These are phyloP conservation scores for Calonectria pseudoreteaudii DNA, from an alignment of 2,329 filamentous ascomycete genomes.

Conservation along the genomic window DNA sequence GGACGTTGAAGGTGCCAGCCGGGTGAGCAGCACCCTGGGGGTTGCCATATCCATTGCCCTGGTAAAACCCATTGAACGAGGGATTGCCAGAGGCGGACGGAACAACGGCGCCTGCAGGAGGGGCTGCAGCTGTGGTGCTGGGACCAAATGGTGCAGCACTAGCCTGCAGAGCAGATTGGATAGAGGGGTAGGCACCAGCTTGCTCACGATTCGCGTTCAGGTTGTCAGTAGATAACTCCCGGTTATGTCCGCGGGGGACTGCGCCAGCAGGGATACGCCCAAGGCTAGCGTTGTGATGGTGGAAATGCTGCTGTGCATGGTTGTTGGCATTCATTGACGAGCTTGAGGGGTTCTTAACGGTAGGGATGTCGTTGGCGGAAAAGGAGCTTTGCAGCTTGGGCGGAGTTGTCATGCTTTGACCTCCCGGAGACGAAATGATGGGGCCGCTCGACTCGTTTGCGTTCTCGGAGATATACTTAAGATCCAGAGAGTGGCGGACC, in stretches of 20 bases:
- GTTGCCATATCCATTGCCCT: conserved; percentile 44
- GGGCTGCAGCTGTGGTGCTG: conserved; percentile 49
- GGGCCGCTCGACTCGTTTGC: conserved; percentile 51
- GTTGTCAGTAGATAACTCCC: conserved; percentile 73
- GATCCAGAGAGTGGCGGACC: conserved; percentile 69
- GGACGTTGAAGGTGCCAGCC: conserved; percentile 46
- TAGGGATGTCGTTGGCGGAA: conserved; percentile 90
- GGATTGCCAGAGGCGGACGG: conserved; percentile 41
- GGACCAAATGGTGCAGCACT: conserved; percentile 85
- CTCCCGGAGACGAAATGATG: conserved; percentile 60
- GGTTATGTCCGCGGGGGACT: conserved; percentile 76
- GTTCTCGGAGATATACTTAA: conserved; percentile 63
- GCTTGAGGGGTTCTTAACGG: conserved; percentile 77
- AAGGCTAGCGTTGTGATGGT: conserved; percentile 85
- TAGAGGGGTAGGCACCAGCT: conserved; percentile 64
- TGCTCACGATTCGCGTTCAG: conserved; percentile 57
- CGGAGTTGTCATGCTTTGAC: conserved; percentile 69
- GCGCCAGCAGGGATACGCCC: conserved; percentile 80
- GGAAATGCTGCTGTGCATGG: conserved; percentile 73
- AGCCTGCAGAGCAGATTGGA: conserved; percentile 81
- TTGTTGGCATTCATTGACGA: conserved; percentile 64
- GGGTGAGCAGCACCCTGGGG: conserved; percentile 44
- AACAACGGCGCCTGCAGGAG: conserved; percentile 41
- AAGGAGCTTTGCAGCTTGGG: conserved; percentile 88
- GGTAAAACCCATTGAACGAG: conserved; percentile 48